Percentiles rank a stretch among this genome's conserved stretches.
Evolutionary conservation across 78 protist genomes (phyloP).

Genomic region (Monocercomonoides exilis): DNA sequence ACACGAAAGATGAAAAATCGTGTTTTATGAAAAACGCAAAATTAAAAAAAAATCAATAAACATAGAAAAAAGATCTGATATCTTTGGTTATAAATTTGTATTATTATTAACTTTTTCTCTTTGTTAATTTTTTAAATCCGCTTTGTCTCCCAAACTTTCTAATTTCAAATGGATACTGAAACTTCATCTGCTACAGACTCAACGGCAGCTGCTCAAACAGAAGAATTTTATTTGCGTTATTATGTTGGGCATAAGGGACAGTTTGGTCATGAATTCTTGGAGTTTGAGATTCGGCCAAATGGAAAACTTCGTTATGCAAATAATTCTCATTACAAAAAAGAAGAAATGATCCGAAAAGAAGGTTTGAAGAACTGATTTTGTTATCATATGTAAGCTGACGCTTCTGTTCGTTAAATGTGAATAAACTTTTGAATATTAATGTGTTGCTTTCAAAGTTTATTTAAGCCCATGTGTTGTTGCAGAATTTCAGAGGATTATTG

Average conservation of each 20-base stretch:
- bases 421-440: background rate
- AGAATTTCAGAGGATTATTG: constrained; percentile 72
- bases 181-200: no score
- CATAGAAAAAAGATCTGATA: no score
- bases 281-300: constrained; percentile 81
- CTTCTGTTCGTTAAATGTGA: background rate
- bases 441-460: constrained; percentile 40
- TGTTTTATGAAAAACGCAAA: no score
- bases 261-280: constrained; percentile 96
- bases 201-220: background rate
- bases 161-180: no score
- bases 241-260: constrained; percentile 90
- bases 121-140: no score
- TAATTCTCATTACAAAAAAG: constrained; percentile 84
- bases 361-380: constrained; percentile 29
- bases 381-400: background rate
- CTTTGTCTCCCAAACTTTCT: no score
- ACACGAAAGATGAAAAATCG: no score
- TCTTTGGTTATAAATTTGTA: no score
- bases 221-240: constrained; percentile 33
- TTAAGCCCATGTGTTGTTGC: constrained; percentile 53
- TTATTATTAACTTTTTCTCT: no score
- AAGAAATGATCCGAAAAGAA: constrained; percentile 78
- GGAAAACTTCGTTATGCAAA: constrained; percentile 89
- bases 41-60: no score